Percentiles rank a stretch among this genome's conserved stretches.
Conservation (phyloP, 345 rosid genomes). For the Ceriops decandra region DNA sequence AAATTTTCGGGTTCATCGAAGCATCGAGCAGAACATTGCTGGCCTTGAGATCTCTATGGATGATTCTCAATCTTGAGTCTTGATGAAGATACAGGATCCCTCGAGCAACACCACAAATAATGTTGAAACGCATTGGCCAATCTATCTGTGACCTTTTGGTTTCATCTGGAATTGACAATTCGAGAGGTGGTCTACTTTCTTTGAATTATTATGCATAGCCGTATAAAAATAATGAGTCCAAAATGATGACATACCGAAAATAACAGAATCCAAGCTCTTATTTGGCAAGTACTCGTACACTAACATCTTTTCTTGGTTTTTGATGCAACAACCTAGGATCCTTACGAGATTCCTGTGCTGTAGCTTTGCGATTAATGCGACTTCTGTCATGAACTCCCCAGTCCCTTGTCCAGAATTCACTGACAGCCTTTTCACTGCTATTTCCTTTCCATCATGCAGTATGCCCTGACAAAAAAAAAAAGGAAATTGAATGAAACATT, state of each 20-base stretch:
- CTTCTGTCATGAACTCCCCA: constrained; percentile 48
- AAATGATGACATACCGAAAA: constrained; percentile 13
- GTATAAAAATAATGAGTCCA: neutral
- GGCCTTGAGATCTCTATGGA: constrained; percentile 30
- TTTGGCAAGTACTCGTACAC: constrained; percentile 22
- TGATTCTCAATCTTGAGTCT: constrained; percentile 25
- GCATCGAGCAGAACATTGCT: constrained; percentile 22
- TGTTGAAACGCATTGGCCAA: constrained; percentile 22
- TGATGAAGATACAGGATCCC: constrained; percentile 26
- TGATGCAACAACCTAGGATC: constrained; percentile 17
- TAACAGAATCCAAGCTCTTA: constrained; percentile 23
- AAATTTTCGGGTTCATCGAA: constrained; percentile 25
- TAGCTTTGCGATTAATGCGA: constrained; percentile 18
- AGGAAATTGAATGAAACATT: neutral
- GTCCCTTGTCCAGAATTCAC: constrained; percentile 48
- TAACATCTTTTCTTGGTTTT: constrained; percentile 11
- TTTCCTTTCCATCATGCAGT: constrained; percentile 38
- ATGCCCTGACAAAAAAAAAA: constrained; percentile 31
- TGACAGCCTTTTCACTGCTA: constrained; percentile 51
- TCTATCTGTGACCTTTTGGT: constrained; percentile 10
- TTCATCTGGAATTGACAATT: constrained; percentile 8
- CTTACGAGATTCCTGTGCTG: constrained; percentile 30
- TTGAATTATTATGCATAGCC: neutral
- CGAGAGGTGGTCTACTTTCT: too few relatives aligned
- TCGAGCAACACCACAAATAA: constrained; percentile 25